Evolutionary conservation across 768 basidiomycete species (phyloP).

Genomic region (Naematelia encephala): DNA sequence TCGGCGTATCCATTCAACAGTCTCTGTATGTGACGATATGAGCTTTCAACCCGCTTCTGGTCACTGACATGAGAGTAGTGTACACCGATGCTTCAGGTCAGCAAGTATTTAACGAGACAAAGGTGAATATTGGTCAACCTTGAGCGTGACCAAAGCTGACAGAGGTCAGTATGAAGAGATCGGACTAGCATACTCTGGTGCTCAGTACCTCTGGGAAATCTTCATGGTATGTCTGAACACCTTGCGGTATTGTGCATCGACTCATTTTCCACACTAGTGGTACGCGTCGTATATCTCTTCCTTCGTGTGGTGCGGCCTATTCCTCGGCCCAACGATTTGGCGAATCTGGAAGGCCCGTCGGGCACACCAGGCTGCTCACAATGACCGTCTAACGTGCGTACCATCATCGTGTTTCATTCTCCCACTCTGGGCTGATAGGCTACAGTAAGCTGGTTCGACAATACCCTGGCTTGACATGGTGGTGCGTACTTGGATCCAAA

Average conservation of each 20-base stretch:
- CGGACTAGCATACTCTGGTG: constrained; percentile 14
- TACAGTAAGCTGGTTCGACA: not conserved
- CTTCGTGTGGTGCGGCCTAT: constrained; percentile 14
- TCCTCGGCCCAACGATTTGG: constrained; percentile 5
- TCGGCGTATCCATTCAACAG: constrained; percentile 12
- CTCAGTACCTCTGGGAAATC: constrained; percentile 14
- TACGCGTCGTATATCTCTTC: constrained; percentile 15
- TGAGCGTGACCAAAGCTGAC: not conserved
- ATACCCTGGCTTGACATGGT: constrained; percentile 11
- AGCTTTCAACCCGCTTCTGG: too few relatives aligned
- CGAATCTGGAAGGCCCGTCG: constrained; percentile 7
- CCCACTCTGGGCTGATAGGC: not conserved
- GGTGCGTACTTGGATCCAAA: not conserved
- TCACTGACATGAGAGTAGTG: constrained; percentile 1
- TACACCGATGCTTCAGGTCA: constrained; percentile 11
- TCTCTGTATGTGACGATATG: constrained; percentile 1
- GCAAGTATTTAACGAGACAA: constrained; percentile 12
- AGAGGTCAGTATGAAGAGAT: constrained; percentile 8
- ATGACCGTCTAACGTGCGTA: constrained; percentile 12
- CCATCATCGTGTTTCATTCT: not conserved
- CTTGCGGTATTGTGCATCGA: too few relatives aligned
- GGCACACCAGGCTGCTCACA: constrained; percentile 7
- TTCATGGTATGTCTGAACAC: constrained; percentile 8
- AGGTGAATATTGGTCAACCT: constrained; percentile 1
- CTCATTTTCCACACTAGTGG: constrained; percentile 1